Evolutionary conservation across 1,139 yeast species (phyloP), one percentile per base, ranked within the genome.

Genomic region (Yamadazyma pseudoaaseri): DNA sequence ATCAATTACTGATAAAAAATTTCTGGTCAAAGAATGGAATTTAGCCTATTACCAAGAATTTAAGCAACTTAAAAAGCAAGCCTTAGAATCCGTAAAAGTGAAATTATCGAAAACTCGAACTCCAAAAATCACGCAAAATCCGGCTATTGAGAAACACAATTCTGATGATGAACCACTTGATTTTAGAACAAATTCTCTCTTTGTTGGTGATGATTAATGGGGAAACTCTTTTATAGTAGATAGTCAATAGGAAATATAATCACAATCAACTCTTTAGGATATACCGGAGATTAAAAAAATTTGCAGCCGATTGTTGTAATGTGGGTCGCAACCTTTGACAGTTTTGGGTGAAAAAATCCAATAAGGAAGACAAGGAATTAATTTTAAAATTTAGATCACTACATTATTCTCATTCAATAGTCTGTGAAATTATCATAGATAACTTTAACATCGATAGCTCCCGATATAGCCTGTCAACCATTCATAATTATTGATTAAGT

Each of bases 21-120:
- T 69, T 34, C 66, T 58, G 50, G 55, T 70, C 11, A 62, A 58
- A 31, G 61, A 62, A 17, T 84, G 92, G 90, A 57, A 63, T 23
- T 48, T 49, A 7, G 57, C 62, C 31, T 73, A 81, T 48, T 59
- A 61, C 13, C 54, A 55, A n/a, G 81, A 79, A 23, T 86, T 79
- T 52, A 59, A 52, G 14, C 65, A 58, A 14, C 60, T 86, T 38
- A 68, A 75, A 4, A 59, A 56, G 26, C 64, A 63, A 37, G 95
- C 95, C 0, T 65, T 52, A 33, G 44, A 38, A 13, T 59, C 66
- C 10, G 50, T 52, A 35, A 47, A 53, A 28, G 25, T 12, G 6
- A 33, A 30, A 24, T 14, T 4, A 16, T 9, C 10, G 6, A 11
- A 23, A 7, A 5, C 18, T 17, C 14, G 16, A 12, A 9, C 29